A percentile compares a stretch with the other conserved stretches of the same genome.
phyloP scores from a whole-genome alignment of 1,139 yeast species.

The Saccharomyces uvarum region DNA sequence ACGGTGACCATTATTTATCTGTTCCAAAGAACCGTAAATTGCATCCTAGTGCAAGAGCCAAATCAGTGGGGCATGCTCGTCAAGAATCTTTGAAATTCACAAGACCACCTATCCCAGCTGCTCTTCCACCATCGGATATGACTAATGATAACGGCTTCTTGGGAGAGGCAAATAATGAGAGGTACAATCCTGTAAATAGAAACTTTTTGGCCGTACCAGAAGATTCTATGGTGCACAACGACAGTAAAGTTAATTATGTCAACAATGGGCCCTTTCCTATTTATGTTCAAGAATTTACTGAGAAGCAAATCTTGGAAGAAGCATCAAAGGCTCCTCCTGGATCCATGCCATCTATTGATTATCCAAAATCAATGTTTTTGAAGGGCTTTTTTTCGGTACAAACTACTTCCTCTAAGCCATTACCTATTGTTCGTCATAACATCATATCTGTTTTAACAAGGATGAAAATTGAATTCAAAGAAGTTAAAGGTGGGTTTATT shows the following conservation, averaged over 20 bases:
- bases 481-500: conserved; percentile 89
- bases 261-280: background rate
- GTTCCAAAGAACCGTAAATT: conserved; percentile 34
- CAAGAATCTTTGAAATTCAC: conserved; percentile 46
- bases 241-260: background rate
- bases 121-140: conserved; percentile 42
- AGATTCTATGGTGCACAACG: background rate
- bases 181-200: background rate
- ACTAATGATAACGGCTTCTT: conserved; percentile 26
- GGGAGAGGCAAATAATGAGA: conserved; percentile 24
- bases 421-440: conserved; percentile 81
- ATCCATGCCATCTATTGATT: conserved; percentile 89
- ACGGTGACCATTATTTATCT: conserved; percentile 7
- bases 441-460: conserved; percentile 71
- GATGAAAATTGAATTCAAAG: conserved; percentile 75
- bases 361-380: conserved; percentile 82
- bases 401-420: conserved; percentile 87
- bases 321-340: conserved; percentile 67
- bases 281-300: conserved; percentile 39
- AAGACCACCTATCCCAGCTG: conserved; percentile 31
- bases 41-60: conserved; percentile 86
- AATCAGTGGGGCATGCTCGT: conserved; percentile 75
- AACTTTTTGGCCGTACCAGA: background rate
- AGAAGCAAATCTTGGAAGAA: conserved; percentile 57
- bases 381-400: conserved; percentile 94